Conservation (phyloP, 176 grass and related monocot species). For the Canna indica region DNA sequence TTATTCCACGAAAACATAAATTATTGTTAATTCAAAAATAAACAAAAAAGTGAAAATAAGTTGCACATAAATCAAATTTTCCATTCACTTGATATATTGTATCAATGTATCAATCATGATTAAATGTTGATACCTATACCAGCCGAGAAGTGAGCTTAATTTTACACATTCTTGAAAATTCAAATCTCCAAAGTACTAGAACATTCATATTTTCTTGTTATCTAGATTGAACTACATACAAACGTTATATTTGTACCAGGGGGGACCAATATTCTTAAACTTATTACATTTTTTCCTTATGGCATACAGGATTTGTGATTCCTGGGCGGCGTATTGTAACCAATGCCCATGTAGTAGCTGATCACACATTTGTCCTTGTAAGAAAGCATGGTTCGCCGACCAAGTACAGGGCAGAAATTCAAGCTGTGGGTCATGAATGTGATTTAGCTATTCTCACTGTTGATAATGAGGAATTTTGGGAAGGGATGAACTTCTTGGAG, state of each 20-base stretch:
- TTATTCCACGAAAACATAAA: no score
- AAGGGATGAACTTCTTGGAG: slow-evolving; percentile 79
- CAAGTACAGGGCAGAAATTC: slow-evolving; percentile 88
- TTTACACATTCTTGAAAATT: not conserved
- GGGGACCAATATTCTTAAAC: not conserved
- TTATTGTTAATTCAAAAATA: not conserved
- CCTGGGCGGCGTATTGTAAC: slow-evolving; percentile 60
- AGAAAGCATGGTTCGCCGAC: slow-evolving; percentile 94
- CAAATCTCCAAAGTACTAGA: not conserved
- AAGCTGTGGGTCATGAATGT: slow-evolving; percentile 87
- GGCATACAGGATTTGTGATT: slow-evolving; percentile 76
- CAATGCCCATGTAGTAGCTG: slow-evolving; percentile 91
- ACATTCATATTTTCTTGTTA: not conserved
- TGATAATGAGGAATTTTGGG: slow-evolving; percentile 89
- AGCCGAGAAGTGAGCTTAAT: not conserved
- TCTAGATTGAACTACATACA: no score
- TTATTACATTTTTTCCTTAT: slow-evolving; percentile 12
- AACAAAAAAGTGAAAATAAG: not conserved
- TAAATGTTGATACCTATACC: not conserved
- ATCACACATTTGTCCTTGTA: slow-evolving; percentile 95
- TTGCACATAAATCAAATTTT: not conserved
- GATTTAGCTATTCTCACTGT: slow-evolving; percentile 82
- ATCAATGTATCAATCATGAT: not conserved
- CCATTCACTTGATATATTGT: not conserved
- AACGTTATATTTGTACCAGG: no score